Base-by-base conservation (phyloP, 805 yeast species). In the Cyberlindnera maritima region DNA sequence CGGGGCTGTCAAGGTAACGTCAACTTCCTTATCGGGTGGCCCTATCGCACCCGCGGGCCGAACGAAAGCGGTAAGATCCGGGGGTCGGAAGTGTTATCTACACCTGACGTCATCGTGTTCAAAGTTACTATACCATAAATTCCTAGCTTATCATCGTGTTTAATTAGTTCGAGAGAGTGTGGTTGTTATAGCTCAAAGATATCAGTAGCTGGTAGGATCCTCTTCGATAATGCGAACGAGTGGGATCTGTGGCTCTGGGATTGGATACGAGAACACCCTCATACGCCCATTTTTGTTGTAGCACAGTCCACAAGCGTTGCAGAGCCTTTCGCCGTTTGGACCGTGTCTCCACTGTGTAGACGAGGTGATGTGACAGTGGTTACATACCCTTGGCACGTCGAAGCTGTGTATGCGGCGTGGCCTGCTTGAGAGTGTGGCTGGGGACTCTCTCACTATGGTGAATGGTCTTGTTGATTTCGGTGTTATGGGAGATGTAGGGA, bases 261-360 rank as follows among this genome's bases (percentile, higher is more conserved):
- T 11, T 6, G 23, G 37, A 19, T 8, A 19, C n/a, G n/a, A 6
- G 25, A 36, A n/a, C 29, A 15, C 32, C 15, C 45, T 35, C 40
- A 29, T 35, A 3, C 31, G 21, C 6, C 45, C 45, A 20, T 42
- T 40, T 20, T 39, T 32, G 19, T 36, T 39, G 11, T 23, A 8
- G 25, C 18, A 42, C 20, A 42, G n/a, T 6, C 45, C 45, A 28
- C 45, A 42, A 10, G 45, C 45, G 19, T 42, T 42, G 25, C 45
- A 42, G 3, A 42, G 40, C 13, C 28, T 26, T 17, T 35, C 39
- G 5, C 40, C 45, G n/a, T 28, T 18, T 3, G 26, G 25, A 11
- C 45, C 40, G 8, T 35, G 23, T 10, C 45, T 21, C 45, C 45
- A 42, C 25, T 42, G 45, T 4, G 28, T 28, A 3, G 45, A 42